Conservation (phyloP, 179 eudicot species). For the Patellifolia procumbens region DNA sequence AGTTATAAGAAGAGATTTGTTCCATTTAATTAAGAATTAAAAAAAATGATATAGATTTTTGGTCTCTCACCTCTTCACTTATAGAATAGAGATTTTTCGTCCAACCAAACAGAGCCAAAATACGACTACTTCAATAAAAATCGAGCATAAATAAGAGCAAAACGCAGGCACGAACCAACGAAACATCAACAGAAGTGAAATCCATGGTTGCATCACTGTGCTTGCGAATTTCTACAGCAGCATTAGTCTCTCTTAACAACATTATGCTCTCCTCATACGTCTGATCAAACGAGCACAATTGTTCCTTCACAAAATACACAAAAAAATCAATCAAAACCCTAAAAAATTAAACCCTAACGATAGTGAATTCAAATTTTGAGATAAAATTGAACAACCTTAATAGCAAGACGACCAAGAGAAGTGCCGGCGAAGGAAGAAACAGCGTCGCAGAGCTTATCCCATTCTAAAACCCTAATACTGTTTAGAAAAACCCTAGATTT, state of each 20-base stretch:
- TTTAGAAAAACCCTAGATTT: constrained; percentile 47
- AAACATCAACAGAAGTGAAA: constrained; percentile 54
- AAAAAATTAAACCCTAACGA: constrained; percentile 2
- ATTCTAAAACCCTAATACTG: constrained; percentile 75
- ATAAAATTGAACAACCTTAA: constrained; percentile 48
- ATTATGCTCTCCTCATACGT: constrained; percentile 70
- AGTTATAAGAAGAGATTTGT: no score
- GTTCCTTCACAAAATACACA: constrained; percentile 48
- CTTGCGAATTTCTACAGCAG: constrained; percentile 84
- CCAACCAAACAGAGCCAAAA: no score
- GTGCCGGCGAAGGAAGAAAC: constrained; percentile 91
- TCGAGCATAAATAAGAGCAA: background rate
- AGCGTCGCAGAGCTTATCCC: constrained; percentile 87
- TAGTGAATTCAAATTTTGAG: background rate
- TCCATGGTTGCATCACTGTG: constrained; percentile 55
- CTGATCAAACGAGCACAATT: constrained; percentile 61
- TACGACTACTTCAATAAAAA: background rate
- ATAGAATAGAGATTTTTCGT: no score
- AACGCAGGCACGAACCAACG: constrained; percentile 48
- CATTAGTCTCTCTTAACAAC: constrained; percentile 77
- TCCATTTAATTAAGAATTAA: no score
- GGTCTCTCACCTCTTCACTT: no score
- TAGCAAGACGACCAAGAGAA: constrained; percentile 62
- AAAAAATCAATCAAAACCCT: constrained; percentile 14
- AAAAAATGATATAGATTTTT: no score